Percentiles rank a stretch among this genome's conserved stretches.
Conservation (phyloP, 1,139 yeast genomes). For the Geotrichum restrictum region DNA sequence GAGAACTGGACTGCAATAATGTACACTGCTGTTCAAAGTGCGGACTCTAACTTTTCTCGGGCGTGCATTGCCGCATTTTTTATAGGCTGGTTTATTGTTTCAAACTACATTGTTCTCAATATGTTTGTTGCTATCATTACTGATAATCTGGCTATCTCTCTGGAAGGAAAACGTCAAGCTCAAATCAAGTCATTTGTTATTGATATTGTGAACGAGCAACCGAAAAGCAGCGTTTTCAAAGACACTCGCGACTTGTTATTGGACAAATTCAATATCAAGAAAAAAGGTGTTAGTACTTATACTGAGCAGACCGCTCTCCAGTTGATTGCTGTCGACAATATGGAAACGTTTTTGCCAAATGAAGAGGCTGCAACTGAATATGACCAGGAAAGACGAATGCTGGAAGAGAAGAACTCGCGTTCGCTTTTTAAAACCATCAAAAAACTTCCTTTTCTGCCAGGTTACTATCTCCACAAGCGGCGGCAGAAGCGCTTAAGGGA, state of each 20-base stretch:
- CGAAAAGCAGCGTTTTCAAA: background rate
- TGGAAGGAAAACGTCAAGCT: conserved; percentile 62
- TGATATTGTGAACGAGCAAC: conserved; percentile 35
- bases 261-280: conserved; percentile 5
- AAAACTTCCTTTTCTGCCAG: background rate
- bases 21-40: conserved; percentile 34
- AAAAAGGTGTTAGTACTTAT: background rate
- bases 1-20: conserved; percentile 86
- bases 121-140: conserved; percentile 93
- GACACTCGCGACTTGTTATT: conserved; percentile 7
- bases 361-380: conserved; percentile 3
- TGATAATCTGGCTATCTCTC: conserved; percentile 71
- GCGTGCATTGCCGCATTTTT: conserved; percentile 51
- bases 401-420: conserved; percentile 11
- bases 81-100: conserved; percentile 76
- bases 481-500: conserved; percentile 43
- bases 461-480: background rate
- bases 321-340: conserved; percentile 8
- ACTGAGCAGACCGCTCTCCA: conserved; percentile 4
- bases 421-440: conserved; percentile 8
- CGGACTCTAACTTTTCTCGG: conserved; percentile 29
- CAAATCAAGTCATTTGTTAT: conserved; percentile 75
- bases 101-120: conserved; percentile 75
- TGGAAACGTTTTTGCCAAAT: conserved; percentile 11
- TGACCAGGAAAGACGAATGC: conserved; percentile 10